These are phyloP conservation scores for Eucalyptus pauciflora DNA, from an alignment of 345 rosid genomes.

Conservation along the genomic window DNA sequence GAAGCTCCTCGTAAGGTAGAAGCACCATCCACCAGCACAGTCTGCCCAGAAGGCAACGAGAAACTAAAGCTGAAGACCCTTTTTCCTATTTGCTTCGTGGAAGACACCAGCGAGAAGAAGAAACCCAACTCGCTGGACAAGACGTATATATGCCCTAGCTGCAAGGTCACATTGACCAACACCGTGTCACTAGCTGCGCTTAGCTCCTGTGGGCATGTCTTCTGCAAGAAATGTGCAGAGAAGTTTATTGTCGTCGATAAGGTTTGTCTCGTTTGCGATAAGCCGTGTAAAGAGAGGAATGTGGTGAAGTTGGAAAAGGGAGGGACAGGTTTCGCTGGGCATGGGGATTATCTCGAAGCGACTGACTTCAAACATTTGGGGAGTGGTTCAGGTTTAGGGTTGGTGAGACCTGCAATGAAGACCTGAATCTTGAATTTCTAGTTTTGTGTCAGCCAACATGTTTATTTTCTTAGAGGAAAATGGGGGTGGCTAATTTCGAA, in stretches of 20 bases:
- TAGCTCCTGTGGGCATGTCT: constrained; percentile 90
- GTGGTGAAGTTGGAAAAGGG: constrained; percentile 75
- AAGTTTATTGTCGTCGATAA: constrained; percentile 65
- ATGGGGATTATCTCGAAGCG: constrained; percentile 74
- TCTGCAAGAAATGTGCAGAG: constrained; percentile 91
- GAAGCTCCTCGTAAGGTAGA: constrained; percentile 68
- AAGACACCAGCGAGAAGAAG: constrained; percentile 54
- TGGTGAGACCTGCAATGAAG: constrained; percentile 64
- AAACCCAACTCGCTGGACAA: constrained; percentile 47
- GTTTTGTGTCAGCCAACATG: not conserved
- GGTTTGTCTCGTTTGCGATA: constrained; percentile 75
- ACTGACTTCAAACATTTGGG: constrained; percentile 93
- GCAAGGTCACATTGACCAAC: constrained; percentile 90
- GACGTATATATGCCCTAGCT: constrained; percentile 82
- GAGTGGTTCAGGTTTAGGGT: constrained; percentile 87
- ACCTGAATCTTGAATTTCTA: constrained; percentile 13
- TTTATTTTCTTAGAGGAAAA: not conserved
- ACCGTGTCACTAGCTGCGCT: constrained; percentile 62
- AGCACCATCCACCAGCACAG: constrained; percentile 54
- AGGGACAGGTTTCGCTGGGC: constrained; percentile 89
- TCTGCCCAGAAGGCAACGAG: constrained; percentile 90
- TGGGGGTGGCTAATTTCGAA: not conserved
- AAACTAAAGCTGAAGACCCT: constrained; percentile 81
- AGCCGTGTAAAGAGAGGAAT: constrained; percentile 63
- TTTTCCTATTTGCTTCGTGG: constrained; percentile 56